Percentiles rank a stretch among this genome's conserved stretches.
These are phyloP conservation scores for Metschnikowia proteae DNA, from an alignment of 805 yeast species.

Conservation along the genomic window DNA sequence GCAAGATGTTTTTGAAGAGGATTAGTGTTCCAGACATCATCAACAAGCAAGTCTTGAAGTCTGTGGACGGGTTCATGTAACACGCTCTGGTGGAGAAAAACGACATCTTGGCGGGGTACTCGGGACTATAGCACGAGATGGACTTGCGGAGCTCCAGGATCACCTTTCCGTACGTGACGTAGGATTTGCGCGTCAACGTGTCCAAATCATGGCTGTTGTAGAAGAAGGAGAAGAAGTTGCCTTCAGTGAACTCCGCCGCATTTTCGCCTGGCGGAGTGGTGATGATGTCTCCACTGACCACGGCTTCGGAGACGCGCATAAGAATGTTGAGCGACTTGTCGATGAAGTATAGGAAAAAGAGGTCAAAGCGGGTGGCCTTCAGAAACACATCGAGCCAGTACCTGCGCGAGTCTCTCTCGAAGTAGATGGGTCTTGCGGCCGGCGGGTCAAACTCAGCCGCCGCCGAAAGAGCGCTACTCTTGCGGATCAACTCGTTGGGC, in stretches of 20 bases:
- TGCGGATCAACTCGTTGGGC: slow-evolving; percentile 5
- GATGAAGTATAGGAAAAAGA: slow-evolving; percentile 35
- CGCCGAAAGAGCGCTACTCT: slow-evolving; percentile 1
- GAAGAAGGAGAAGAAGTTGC: slow-evolving; percentile 12
- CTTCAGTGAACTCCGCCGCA: neutral
- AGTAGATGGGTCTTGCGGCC: slow-evolving; percentile 26
- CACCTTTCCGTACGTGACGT: slow-evolving; percentile 32
- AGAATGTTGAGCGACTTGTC: slow-evolving; percentile 35
- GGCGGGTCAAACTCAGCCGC: neutral
- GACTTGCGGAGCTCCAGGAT: slow-evolving; percentile 33
- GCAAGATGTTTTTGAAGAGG: slow-evolving; percentile 24
- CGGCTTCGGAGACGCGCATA: slow-evolving; percentile 17
- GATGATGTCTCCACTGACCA: slow-evolving; percentile 16
- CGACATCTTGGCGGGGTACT: slow-evolving; percentile 36
- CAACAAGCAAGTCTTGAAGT: slow-evolving; percentile 30
- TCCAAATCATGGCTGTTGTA: slow-evolving; percentile 29
- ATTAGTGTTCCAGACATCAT: slow-evolving; percentile 35
- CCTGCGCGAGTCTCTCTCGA: slow-evolving; percentile 15
- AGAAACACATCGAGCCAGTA: slow-evolving; percentile 33
- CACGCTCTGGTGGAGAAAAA: slow-evolving; percentile 35
- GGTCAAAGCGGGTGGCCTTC: slow-evolving; percentile 25
- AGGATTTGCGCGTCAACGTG: slow-evolving; percentile 30
- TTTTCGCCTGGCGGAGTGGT: slow-evolving; percentile 5
- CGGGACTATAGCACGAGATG: slow-evolving; percentile 28
- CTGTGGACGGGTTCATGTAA: slow-evolving; percentile 30